Evolutionary conservation across 768 basidiomycete species (phyloP), one percentile per base, ranked within the genome.

Genomic region (Agrocybe praecox): DNA sequence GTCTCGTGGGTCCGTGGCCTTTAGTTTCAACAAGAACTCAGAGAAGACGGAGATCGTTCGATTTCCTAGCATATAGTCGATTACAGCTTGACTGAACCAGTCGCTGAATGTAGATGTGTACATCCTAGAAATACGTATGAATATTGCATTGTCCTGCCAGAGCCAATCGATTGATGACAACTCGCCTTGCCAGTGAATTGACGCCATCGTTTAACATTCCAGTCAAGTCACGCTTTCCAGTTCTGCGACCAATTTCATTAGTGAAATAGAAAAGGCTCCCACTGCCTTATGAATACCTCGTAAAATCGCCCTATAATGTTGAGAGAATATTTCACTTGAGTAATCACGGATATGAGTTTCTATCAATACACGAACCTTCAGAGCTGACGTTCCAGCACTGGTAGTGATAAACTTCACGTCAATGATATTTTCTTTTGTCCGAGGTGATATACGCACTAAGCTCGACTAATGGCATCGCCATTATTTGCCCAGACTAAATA

Each of bases 71-170:
- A 90, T 85, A 65, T 87, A 96, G 71, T 94, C 92, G 63, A 98
- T 95, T 45, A 96, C 94, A 0, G 96, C 94, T 74, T 99, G 97
- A 55, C 84, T 88, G 72, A 98, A 99, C 90, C 94, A 99, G 72
- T 99, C 97, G 62, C 89, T 87, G 67, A 94, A 94, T 1, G 92
- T 90, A 18, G 92, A 88, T 10, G 90, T 89, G 73, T 88, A 94
- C 87, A 94, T 88, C 64, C 92, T 89, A 52, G n/a, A 32, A 53
- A 45, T 9, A 18, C 10, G 12, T 29, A 49, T 50, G 42, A 36
- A 40, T 56, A 29, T 24, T 26, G 29, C 19, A 43, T 24, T 44
- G 26, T 11, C 59, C 32, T 12, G 47, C 34, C 44, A 56, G 3
- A 49, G 12, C 51, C 44, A 17, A 42, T 24, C 10, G 34, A 32